Conservation (phyloP, 352 stramenopile genomes). For the Globisporangium nagaii region DNA sequence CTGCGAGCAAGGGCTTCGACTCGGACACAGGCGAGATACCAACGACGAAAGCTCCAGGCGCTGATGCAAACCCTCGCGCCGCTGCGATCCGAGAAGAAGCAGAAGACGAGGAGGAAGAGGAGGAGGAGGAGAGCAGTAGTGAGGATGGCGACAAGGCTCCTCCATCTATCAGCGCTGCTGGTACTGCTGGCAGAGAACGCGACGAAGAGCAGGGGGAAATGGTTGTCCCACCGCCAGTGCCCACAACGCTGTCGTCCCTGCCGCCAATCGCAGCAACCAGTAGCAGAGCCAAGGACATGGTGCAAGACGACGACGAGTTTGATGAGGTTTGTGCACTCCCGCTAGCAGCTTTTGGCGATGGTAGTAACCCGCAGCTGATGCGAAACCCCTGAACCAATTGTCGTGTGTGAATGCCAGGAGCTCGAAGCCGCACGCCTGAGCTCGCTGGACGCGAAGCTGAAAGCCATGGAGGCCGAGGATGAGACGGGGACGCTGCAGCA, state of each 20-base stretch:
- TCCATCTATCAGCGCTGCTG: background rate
- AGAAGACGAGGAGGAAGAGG: background rate
- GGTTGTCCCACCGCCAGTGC: slow-evolving; percentile 18
- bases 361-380: too few species aligned
- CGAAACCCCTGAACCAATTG: background rate
- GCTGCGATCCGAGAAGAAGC: background rate
- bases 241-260: slow-evolving; percentile 17
- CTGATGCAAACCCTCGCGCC: background rate
- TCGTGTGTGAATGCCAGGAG: slow-evolving; percentile 18
- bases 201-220: slow-evolving; percentile 7
- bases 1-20: slow-evolving; percentile 21
- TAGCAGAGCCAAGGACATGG: background rate
- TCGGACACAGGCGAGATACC: background rate
- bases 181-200: slow-evolving; percentile 10
- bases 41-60: background rate
- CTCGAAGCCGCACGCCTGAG: slow-evolving; percentile 48
- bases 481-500: slow-evolving; percentile 73
- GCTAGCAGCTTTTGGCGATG: too few species aligned
- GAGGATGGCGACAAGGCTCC: background rate
- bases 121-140: slow-evolving; percentile 4
- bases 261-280: slow-evolving; percentile 9
- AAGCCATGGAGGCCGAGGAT: slow-evolving; percentile 81
- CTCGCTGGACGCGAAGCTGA: slow-evolving; percentile 70
- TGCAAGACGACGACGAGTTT: slow-evolving; percentile 44
- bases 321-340: too few species aligned